These are phyloP conservation scores for Blakeslea trispora DNA, from an alignment of 371 early-diverging fungal genomes.

Conservation along the genomic window DNA sequence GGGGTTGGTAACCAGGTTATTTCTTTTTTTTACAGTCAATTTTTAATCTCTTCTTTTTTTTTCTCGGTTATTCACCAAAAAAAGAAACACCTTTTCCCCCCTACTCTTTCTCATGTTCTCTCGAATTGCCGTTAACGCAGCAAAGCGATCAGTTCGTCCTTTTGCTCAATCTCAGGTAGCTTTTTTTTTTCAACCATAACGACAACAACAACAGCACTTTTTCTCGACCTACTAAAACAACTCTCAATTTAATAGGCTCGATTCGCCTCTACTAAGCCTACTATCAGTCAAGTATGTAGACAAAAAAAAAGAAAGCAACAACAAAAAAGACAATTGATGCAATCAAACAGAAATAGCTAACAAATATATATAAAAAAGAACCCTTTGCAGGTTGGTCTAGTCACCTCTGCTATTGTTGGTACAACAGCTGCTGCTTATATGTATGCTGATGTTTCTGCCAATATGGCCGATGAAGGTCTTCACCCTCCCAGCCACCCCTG, in stretches of 20 bases:
- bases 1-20: slow-evolving; percentile 4
- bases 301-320: not conserved
- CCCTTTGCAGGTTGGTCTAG: slow-evolving; percentile 47
- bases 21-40: slow-evolving; percentile 12
- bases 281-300: slow-evolving; percentile 13
- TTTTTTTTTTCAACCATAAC: too few species aligned
- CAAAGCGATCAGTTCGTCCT: slow-evolving; percentile 51
- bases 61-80: slow-evolving; percentile 10
- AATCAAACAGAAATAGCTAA: not conserved
- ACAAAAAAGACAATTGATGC: not conserved
- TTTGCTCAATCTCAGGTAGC: slow-evolving; percentile 48
- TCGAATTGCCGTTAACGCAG: slow-evolving; percentile 46
- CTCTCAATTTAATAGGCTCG: slow-evolving; percentile 36
- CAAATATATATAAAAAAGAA: slow-evolving; percentile 29
- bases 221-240: not conserved
- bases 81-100: slow-evolving; percentile 19
- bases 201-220: not conserved
- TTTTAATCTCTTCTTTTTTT: slow-evolving; percentile 16
- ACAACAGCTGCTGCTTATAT: slow-evolving; percentile 59
- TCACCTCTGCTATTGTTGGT: slow-evolving; percentile 62
- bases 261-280: slow-evolving; percentile 50
- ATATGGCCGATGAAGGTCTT: slow-evolving; percentile 88
- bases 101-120: slow-evolving; percentile 51
- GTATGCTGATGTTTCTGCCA: slow-evolving; percentile 61
- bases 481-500: slow-evolving; percentile 90